Base-by-base conservation (phyloP, 495 filamentous ascomycete species). In the Penicillium riverlandense region DNA sequence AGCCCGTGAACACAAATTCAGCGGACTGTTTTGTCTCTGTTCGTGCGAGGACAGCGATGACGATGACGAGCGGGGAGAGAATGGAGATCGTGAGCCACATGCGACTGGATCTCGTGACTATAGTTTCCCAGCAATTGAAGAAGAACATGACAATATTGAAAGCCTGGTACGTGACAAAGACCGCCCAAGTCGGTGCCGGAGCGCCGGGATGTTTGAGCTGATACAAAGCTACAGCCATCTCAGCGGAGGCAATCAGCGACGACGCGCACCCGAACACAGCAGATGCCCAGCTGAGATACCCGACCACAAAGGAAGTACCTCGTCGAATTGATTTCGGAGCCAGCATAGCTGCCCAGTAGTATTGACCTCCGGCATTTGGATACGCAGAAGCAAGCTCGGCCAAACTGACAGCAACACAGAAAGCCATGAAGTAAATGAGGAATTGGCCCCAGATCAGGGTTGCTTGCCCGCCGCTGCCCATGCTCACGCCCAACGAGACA, bases 301-400 rank as follows among this genome's bases (percentile, higher is more conserved):
- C 80, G 8, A 75, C 80, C 33, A 76, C 32, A 38, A 80, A 84
- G 10, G 71, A 71, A 10, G 69, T 63, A 48, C 79, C 74, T 27
- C 72, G 70, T 8, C 66, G 65, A 40, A 66, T 77, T 38, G 63
- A 69, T 44, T 58, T 66, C 0, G 80, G 78, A 7, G 81, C 78
- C 38, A 84, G 56, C 48, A 76, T 70, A 44, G 68, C 70, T 1
- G 77, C 72, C 80, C 79, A 84, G 58, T 72, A 83, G 53, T 83
- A 84, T 44, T 80, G 79, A 0, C 80, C 80, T 15, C 78, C 79
- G 15, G 78, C 74, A 56, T 80, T 81, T 2, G 80, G 80, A 54
- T 80, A 58, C 0, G 77, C 70, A 44, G 67, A 74, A 4, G 76
- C 75, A 41, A 84, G 45, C 52, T 84, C 80, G 16, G 70, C 67